Conservation (phyloP, 1,139 yeast species). For the Pichia sp. region DNA sequence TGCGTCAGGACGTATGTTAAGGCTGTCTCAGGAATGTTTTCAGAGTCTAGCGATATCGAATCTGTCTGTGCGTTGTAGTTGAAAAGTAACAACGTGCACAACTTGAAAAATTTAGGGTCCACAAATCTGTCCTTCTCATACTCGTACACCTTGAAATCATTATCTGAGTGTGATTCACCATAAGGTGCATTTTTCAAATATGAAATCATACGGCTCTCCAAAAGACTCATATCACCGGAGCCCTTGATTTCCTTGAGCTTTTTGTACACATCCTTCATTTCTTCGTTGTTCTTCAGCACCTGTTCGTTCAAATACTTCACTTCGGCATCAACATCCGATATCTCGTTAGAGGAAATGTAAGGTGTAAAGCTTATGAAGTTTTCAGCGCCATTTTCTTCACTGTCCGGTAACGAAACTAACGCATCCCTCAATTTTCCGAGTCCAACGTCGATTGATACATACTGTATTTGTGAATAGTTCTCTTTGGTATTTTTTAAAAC, state of each 20-base stretch:
- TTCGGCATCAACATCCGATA: constrained; percentile 9
- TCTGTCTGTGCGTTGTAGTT: constrained; percentile 17
- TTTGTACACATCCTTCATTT: constrained; percentile 19
- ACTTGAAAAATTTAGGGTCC: constrained; percentile 54
- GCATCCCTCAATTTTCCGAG: constrained; percentile 68
- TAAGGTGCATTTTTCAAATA: constrained; percentile 25
- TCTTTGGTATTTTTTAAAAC: constrained; percentile 41
- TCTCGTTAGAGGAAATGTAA: constrained; percentile 5
- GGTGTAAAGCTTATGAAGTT: constrained; percentile 15
- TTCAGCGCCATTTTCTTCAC: constrained; percentile 6
- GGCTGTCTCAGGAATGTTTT: constrained; percentile 51
- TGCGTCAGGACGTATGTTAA: constrained; percentile 76
- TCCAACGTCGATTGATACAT: constrained; percentile 59
- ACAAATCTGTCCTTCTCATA: constrained; percentile 66
- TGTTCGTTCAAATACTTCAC: constrained; percentile 12
- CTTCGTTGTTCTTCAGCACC: constrained; percentile 18
- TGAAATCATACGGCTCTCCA: constrained; percentile 25
- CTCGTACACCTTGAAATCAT: constrained; percentile 46
- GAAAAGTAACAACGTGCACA: constrained; percentile 37
- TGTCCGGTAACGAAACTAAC: constrained; percentile 46
- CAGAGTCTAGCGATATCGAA: constrained; percentile 13
- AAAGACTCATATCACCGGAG: constrained; percentile 16
- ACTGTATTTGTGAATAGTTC: constrained; percentile 42
- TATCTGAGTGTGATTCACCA: constrained; percentile 14
- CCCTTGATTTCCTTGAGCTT: constrained; percentile 25